Conservation (phyloP, 2,329 filamentous ascomycete species). For the Ceratocystis colombiana region DNA sequence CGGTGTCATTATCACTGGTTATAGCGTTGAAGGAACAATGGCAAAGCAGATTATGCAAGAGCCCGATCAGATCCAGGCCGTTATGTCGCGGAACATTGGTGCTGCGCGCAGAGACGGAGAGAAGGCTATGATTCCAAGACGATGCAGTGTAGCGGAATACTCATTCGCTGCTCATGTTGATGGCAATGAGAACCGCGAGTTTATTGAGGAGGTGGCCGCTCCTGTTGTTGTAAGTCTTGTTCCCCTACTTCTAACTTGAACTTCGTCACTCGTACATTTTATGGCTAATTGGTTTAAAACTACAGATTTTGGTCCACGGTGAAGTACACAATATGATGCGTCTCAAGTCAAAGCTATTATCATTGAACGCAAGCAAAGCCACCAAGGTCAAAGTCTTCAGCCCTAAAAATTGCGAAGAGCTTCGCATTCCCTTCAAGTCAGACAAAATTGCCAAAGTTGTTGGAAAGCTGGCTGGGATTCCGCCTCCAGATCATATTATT, state of each 20-base stretch:
- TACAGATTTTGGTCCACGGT: conserved; percentile 69
- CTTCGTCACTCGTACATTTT: background rate
- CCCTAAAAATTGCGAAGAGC: conserved; percentile 87
- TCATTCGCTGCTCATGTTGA: conserved; percentile 97
- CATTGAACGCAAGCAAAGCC: conserved; percentile 73
- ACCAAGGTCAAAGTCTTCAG: conserved; percentile 85
- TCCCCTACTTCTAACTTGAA: background rate
- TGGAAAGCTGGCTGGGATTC: conserved; percentile 75
- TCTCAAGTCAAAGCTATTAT: conserved; percentile 84
- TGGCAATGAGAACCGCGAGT: conserved; percentile 88
- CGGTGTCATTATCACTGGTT: conserved; percentile 96
- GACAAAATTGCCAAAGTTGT: conserved; percentile 96
- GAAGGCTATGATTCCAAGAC: conserved; percentile 79
- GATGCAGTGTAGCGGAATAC: conserved; percentile 88
- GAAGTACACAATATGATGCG: conserved; percentile 98
- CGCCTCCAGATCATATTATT: conserved; percentile 47
- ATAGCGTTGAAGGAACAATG: conserved; percentile 98
- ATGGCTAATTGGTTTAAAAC: background rate
- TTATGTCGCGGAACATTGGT: conserved; percentile 67
- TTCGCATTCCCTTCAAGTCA: conserved; percentile 87
- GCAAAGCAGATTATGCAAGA: conserved; percentile 91
- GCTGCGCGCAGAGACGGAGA: conserved; percentile 63
- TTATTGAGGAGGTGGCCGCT: conserved; percentile 87
- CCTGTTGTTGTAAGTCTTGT: conserved; percentile 73
- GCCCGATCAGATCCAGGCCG: conserved; percentile 85